Evolutionary conservation across 306 rosid genomes (phyloP).

Genomic region (Ochetophila trinervis): DNA sequence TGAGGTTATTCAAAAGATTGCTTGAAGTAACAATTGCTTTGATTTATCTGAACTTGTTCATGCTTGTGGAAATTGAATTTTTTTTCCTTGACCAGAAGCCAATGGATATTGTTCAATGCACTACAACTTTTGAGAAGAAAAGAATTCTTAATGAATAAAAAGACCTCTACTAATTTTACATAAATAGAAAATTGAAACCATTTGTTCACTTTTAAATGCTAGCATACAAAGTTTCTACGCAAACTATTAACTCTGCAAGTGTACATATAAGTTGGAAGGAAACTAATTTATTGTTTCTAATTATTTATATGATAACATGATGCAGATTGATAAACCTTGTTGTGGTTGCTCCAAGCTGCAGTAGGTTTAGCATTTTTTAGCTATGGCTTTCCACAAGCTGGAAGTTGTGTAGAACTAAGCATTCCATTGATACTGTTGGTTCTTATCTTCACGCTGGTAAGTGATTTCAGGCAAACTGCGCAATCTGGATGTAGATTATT

Average conservation of each 20-base stretch:
- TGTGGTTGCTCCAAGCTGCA: constrained; percentile 94
- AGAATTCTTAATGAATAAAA: no score
- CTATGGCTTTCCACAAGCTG: constrained; percentile 94
- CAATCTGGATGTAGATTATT: constrained; percentile 12
- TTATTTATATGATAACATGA: constrained; percentile 5
- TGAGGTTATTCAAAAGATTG: constrained; percentile 60
- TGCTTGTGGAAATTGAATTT: background rate
- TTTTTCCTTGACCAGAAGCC: background rate
- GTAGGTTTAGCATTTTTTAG: constrained; percentile 94
- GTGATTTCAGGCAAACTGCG: constrained; percentile 24
- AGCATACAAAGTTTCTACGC: background rate
- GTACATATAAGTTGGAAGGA: background rate
- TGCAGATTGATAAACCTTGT: constrained; percentile 82
- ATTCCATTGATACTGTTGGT: constrained; percentile 75
- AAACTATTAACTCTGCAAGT: background rate
- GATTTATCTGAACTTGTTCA: background rate
- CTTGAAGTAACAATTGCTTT: background rate
- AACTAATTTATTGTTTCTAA: background rate
- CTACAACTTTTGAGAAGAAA: no score
- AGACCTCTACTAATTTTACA: no score
- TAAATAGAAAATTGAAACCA: background rate
- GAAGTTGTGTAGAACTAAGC: constrained; percentile 83
- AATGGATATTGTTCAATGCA: no score
- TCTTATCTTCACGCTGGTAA: constrained; percentile 75
- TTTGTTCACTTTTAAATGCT: background rate